Evolutionary conservation across 2,329 filamentous ascomycete species (phyloP), one percentile per base, ranked within the genome.

Genomic region (Microsporum audouinii): DNA sequence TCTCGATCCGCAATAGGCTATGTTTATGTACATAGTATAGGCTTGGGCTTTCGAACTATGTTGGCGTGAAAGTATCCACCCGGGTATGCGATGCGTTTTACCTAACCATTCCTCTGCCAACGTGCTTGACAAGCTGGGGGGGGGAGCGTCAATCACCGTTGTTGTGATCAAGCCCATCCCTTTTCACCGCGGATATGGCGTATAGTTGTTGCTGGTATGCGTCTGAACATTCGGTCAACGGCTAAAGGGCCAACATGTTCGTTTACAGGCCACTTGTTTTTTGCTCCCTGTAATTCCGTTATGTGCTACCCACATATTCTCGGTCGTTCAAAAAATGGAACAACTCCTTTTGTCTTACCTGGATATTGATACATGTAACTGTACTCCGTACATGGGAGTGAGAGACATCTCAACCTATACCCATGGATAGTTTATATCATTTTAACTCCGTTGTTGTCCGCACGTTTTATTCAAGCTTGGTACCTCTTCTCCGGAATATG

Each of bases 1-100:
- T 34, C 49, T 55, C 49, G 49, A 36, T 55, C 49, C 49, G 49
- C 49, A 55, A 55, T 55, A 55, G 49, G 49, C 49, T 55, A 55
- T 55, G 31, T 17, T 55, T 55, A 23, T 23, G 17, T 23, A 23
- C 17, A 23, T 23, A 23, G 17, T 23, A 23, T 23, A 23, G 17
- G 17, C 17, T 23, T 23, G 33, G 29, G 49, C 43, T 17, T 47
- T 47, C 5, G 23, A 45, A 23, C 43, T 27, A 12, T 53, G 49
- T 33, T 17, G 49, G 49, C 31, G 49, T 34, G 49, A 7, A 55
- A 34, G 49, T 34, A 55, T 23, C 49, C 49, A 55, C 49, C 49
- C 33, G 31, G 49, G 49, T 29, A 55, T 55, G 31, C 49, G 45
- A 55, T 55, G 49, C 8, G 49, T 8, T 55, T 55, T 36, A 38